Evolutionary conservation across 2,329 filamentous ascomycete species (phyloP), one percentile per base, ranked within the genome.

Genomic region (Fusarium scirpi): DNA sequence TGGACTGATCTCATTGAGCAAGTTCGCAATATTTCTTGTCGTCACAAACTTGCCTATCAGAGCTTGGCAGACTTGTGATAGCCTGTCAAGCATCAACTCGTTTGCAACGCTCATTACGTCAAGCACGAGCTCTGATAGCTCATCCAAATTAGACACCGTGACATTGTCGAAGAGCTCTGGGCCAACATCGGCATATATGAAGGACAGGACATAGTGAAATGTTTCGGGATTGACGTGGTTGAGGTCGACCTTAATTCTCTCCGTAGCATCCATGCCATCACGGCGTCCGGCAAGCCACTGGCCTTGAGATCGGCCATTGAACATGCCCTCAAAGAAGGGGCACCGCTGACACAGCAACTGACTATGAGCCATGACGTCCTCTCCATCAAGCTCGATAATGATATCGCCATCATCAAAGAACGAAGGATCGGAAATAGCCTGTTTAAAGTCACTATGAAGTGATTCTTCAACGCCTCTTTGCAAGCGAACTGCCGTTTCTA

Each of bases 81-180:
- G 83, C 9, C 94, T 88, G 77, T 98, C 94, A 48, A 99, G 86
- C 94, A 99, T 98, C 61, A 99, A 83, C 79, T 99, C 95, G 77
- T 99, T 96, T 15, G 94, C 94, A 55, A 93, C 91, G 59, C 90
- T 90, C 87, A 98, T 91, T 46, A 98, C 92, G 73, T 97, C 94
- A 81, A 98, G 87, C 11, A 98, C 86, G n/a, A 96, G 84, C 73
- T 98, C 94, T 7, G 94, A 89, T 68, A 97, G 94, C 47, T 94
- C 91, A 71, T 98, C 94, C 8, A 97, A 81, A 65, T 91, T 90
- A 18, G 88, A 83, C 38, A 88, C 87, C 18, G 91, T 87, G 8
- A 96, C 87, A 32, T 91, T 85, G 70, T 97, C 89, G 74, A 99
- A 98, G 3, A 98, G 83, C 63, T 94, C 91, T 24, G 89, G 85